These are phyloP conservation scores for Globisporangium rhizosaccharum DNA, from an alignment of 352 stramenopile genomes.

Conservation along the genomic window DNA sequence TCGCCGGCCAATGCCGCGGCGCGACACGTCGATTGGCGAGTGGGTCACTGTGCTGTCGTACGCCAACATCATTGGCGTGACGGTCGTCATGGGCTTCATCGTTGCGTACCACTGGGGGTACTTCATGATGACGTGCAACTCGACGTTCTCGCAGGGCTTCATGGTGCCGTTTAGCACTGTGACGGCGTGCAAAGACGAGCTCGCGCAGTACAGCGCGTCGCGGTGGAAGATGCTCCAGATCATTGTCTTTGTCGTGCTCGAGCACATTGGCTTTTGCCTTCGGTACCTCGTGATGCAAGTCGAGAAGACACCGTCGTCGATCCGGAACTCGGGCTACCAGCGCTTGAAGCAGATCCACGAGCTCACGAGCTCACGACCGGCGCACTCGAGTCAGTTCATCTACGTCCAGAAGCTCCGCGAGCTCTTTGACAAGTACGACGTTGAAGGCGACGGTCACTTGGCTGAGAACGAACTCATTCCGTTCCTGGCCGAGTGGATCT, in stretches of 20 bases:
- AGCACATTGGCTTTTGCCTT: slow-evolving; percentile 79
- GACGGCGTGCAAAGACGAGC: slow-evolving; percentile 18
- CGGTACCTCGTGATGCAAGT: slow-evolving; percentile 80
- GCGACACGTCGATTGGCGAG: slow-evolving; percentile 78
- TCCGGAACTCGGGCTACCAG: slow-evolving; percentile 67
- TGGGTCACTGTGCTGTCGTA: slow-evolving; percentile 83
- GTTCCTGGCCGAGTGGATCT: slow-evolving; percentile 80
- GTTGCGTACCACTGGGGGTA: slow-evolving; percentile 84
- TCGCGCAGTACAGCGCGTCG: slow-evolving; percentile 18
- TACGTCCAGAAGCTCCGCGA: slow-evolving; percentile 77
- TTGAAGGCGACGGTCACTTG: slow-evolving; percentile 57
- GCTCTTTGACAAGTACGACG: slow-evolving; percentile 79
- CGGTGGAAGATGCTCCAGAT: slow-evolving; percentile 78
- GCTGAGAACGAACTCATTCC: slow-evolving; percentile 61
- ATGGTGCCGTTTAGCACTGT: slow-evolving; percentile 76
- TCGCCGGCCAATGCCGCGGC: slow-evolving; percentile 73
- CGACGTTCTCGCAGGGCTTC: slow-evolving; percentile 53
- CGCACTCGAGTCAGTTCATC: slow-evolving; percentile 68
- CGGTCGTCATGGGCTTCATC: slow-evolving; percentile 73
- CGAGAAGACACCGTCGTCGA: slow-evolving; percentile 67
- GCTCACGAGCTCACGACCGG: slow-evolving; percentile 48
- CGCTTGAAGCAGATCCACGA: slow-evolving; percentile 80
- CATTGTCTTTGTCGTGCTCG: slow-evolving; percentile 73
- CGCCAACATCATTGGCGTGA: slow-evolving; percentile 83
- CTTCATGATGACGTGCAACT: slow-evolving; percentile 75